Percentiles rank a stretch among this genome's conserved stretches.
phyloP scores from a whole-genome alignment of 805 yeast genomes.

The Dipodascopsis uninucleata region DNA sequence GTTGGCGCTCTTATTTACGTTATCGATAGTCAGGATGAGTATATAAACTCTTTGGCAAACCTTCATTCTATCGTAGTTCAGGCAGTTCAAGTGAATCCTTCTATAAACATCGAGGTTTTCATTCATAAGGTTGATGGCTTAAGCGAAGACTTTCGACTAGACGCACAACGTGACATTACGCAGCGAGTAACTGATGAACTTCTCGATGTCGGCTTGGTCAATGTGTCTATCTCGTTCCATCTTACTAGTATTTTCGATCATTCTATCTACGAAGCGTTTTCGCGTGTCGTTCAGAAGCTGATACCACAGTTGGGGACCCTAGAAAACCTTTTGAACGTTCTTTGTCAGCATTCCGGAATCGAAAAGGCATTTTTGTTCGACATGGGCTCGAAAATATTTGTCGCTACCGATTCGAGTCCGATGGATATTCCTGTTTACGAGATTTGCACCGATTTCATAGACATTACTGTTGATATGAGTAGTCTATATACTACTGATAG shows the following conservation, averaged over 20 bases:
- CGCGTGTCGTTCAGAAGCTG: conserved; percentile 85
- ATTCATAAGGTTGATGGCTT: conserved; percentile 96
- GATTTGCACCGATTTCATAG: conserved; percentile 95
- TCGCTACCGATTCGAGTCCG: conserved; percentile 93
- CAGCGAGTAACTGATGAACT: conserved; percentile 93
- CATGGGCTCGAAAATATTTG: conserved; percentile 85
- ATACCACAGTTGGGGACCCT: conserved; percentile 83
- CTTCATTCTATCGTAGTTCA: conserved; percentile 82
- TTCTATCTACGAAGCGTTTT: conserved; percentile 91
- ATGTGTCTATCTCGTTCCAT: conserved; percentile 86
- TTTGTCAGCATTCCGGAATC: conserved; percentile 83
- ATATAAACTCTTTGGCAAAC: conserved; percentile 84
- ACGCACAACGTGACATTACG: conserved; percentile 94
- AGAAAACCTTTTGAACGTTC: conserved; percentile 81
- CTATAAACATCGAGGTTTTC: conserved; percentile 82
- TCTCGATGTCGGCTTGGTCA: conserved; percentile 82
- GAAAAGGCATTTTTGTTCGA: conserved; percentile 94
- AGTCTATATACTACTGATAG: conserved; percentile 32
- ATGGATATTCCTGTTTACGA: conserved; percentile 94
- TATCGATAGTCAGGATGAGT: conserved; percentile 86
- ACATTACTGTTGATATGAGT: conserved; percentile 85
- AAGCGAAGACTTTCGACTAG: conserved; percentile 87
- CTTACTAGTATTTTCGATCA: conserved; percentile 93
- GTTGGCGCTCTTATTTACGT: conserved; percentile 92
- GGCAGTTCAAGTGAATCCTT: conserved; percentile 80